Evolutionary conservation across 345 rosid species (phyloP), one percentile per base, ranked within the genome.

Genomic region (Rhodamnia argentea): DNA sequence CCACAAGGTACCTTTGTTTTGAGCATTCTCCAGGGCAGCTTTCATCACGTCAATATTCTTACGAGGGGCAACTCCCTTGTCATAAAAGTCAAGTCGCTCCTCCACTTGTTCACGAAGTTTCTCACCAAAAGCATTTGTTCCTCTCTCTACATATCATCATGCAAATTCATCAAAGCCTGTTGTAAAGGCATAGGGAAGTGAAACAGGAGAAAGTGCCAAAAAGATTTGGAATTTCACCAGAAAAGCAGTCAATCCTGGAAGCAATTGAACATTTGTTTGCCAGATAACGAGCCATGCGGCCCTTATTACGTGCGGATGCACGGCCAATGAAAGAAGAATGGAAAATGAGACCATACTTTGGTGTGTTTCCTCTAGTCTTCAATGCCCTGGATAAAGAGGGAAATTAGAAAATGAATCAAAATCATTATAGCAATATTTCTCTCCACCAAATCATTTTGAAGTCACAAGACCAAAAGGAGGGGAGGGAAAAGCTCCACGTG

Each of bases 191-290:
- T 7, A 50, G 16, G 12, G 3, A 62, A 86, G 18, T 22, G 24
- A 7, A 52, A 52, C 7, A 1, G 86, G 18, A 16, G 10, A 11
- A 6, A 56, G 84, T 5, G 47, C 81, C 27, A 70, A n/a, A 47
- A 27, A n/a, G 59, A 58, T 55, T 50, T 13, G 57, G 23, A 52
- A 52, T 22, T 74, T 86, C 91, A 96, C 99, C 99, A 16, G 99
- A 86, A 87, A 96, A 97, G 89, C 99, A 95, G 89, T 97, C 99
- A 13, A 96, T 97, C 60, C 98, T 92, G 57, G 98, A 94, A 64
- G 99, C 99, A 84, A 97, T 94, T 13, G 98, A 97, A 87, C 99
- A 97, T 89, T 97, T 97, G 88, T 96, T 97, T 37, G 99, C 99
- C 50, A 97, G 95, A 91, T 87, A 95, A 56, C 99, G 99, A 87